Conservation (phyloP, 2,329 filamentous ascomycete genomes). For the Fusarium pseudoanthophilum region DNA sequence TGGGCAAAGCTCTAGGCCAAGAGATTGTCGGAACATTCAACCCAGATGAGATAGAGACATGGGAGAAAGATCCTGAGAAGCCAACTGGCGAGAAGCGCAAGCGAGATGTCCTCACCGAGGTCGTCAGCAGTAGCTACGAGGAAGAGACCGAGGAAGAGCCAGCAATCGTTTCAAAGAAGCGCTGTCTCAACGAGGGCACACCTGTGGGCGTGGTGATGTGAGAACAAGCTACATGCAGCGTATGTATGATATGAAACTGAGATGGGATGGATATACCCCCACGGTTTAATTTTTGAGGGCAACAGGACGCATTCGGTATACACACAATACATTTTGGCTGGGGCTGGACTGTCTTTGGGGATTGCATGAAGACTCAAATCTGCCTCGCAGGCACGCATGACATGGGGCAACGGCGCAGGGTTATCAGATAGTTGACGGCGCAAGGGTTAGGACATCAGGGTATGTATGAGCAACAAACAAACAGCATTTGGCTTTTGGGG, state of each 20-base stretch:
- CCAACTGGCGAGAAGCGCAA: conserved; percentile 48
- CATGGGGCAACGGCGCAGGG: conserved; percentile 29
- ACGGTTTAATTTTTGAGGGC: conserved; percentile 20
- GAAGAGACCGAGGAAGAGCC: conserved; percentile 50
- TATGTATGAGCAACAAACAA: conserved; percentile 14
- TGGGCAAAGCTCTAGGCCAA: conserved; percentile 63
- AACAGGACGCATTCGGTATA: conserved; percentile 20
- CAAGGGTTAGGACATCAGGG: conserved; percentile 5
- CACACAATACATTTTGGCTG: conserved; percentile 23
- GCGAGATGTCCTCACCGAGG: conserved; percentile 51
- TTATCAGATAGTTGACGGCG: conserved; percentile 23
- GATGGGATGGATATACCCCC: conserved; percentile 15
- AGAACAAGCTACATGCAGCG: conserved; percentile 6
- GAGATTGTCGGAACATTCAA: conserved; percentile 60
- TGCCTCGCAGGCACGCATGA: conserved; percentile 35
- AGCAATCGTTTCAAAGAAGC: conserved; percentile 48
- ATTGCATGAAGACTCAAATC: conserved; percentile 36
- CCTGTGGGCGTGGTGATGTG: conserved; percentile 48
- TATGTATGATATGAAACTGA: conserved; percentile 2
- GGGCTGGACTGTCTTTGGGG: conserved; percentile 5
- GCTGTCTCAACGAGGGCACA: conserved; percentile 47
- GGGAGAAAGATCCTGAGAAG: conserved; percentile 54
- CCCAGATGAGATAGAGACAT: conserved; percentile 57
- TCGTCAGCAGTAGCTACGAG: conserved; percentile 56
- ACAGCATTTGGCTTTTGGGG: conserved; percentile 10